These are phyloP conservation scores for Boeremia exigua DNA, from an alignment of 2,329 filamentous ascomycete genomes.

Conservation along the genomic window DNA sequence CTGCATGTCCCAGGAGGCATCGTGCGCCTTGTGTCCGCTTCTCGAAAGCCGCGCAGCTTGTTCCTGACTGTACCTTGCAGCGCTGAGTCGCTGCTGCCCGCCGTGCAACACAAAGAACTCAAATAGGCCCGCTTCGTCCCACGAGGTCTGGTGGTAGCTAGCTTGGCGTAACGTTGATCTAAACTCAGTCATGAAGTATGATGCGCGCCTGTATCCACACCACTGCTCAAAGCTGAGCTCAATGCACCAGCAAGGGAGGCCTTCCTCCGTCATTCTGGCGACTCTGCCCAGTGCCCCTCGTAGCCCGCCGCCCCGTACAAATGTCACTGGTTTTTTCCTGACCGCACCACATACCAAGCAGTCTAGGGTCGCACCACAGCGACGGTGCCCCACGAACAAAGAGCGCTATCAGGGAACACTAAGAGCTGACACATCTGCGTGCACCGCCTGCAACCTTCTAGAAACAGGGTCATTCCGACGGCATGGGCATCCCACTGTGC, in stretches of 20 bases:
- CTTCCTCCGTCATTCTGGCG: background rate
- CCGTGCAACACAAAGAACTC: constrained; percentile 37
- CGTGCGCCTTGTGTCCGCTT: constrained; percentile 36
- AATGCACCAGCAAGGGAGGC: background rate
- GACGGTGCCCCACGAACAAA: constrained; percentile 19
- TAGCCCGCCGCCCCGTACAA: background rate
- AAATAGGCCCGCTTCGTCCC: constrained; percentile 32
- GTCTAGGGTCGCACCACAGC: constrained; percentile 32
- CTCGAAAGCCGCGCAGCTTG: constrained; percentile 33
- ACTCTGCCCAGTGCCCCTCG: background rate
- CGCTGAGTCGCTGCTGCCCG: constrained; percentile 28
- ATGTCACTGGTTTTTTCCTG: constrained; percentile 6
- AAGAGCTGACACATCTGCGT: constrained; percentile 31
- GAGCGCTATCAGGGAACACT: constrained; percentile 16
- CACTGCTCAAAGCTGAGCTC: background rate
- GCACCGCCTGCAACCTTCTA: constrained; percentile 41
- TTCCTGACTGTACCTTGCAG: constrained; percentile 47
- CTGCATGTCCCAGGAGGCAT: constrained; percentile 43
- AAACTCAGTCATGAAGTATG: constrained; percentile 10
- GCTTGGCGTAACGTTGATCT: constrained; percentile 31
- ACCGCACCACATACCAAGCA: constrained; percentile 13
- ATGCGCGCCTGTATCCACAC: constrained; percentile 6
- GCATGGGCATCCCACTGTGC: constrained; percentile 14
- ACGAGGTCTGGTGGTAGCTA: constrained; percentile 28
- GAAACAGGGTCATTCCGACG: constrained; percentile 27